These are phyloP conservation scores for Blastobotrys americana DNA, from an alignment of 805 yeast species.

Conservation along the genomic window DNA sequence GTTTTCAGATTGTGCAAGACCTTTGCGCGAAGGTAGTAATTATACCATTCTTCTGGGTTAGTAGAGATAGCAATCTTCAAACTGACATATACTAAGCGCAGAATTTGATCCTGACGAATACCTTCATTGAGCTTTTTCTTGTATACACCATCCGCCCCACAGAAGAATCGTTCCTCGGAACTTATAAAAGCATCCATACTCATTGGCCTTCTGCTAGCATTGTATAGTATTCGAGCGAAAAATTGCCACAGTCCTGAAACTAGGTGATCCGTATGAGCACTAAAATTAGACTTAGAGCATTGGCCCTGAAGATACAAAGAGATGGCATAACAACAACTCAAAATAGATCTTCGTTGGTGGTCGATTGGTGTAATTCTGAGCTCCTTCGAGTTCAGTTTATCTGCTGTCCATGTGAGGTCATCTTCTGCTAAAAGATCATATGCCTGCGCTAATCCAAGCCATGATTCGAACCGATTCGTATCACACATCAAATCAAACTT, in stretches of 20 bases:
- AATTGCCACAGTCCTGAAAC: conserved; percentile 43
- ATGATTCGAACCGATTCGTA: conserved; percentile 66
- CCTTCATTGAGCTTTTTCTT: conserved; percentile 11
- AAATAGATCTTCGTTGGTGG: conserved; percentile 58
- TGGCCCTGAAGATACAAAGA: conserved; percentile 31
- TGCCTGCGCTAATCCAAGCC: conserved; percentile 79
- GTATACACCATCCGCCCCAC: conserved; percentile 25
- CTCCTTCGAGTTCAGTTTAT: conserved; percentile 59
- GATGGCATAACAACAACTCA: conserved; percentile 71
- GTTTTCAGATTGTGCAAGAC: conserved; percentile 44
- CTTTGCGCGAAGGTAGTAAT: conserved; percentile 52
- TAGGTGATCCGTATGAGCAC: conserved; percentile 30
- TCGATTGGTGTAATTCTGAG: conserved; percentile 54
- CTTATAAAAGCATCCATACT: conserved; percentile 43
- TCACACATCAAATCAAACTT: conserved; percentile 61
- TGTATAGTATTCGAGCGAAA: conserved; percentile 49
- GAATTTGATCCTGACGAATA: conserved; percentile 14
- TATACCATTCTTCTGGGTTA: conserved; percentile 51
- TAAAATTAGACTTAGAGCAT: conserved; percentile 4
- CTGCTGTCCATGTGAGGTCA: conserved; percentile 88
- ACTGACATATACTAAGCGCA: conserved; percentile 38
- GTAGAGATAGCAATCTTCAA: conserved; percentile 41
- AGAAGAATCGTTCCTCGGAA: conserved; percentile 41
- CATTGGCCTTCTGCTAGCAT: conserved; percentile 30
- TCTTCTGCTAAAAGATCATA: conserved; percentile 77